A percentile compares a stretch with the other conserved stretches of the same genome.
Conservation (phyloP, 306 rosid genomes). For the Gynostemma pentaphyllum region DNA sequence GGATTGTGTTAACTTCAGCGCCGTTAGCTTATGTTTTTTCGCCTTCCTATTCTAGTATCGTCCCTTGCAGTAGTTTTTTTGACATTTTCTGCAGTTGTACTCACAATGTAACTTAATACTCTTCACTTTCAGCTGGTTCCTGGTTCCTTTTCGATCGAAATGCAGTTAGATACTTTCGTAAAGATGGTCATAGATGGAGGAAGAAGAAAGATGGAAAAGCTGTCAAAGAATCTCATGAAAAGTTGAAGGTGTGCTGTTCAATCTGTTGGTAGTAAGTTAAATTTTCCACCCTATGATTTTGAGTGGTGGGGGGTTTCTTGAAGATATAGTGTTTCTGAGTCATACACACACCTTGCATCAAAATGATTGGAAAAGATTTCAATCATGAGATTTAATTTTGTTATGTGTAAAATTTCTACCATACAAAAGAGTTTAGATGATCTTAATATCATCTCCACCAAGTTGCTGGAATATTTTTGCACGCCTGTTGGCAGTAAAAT, state of each 20-base stretch:
- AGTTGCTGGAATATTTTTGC: not conserved
- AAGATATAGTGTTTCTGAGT: slow-evolving; percentile 4
- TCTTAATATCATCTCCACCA: not conserved
- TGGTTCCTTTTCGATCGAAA: slow-evolving; percentile 63
- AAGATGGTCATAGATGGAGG: slow-evolving; percentile 78
- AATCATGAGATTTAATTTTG: not conserved
- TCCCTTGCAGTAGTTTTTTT: not conserved
- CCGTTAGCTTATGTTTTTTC: not conserved
- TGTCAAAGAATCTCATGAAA: slow-evolving; percentile 76
- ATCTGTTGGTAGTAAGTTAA: slow-evolving; percentile 41
- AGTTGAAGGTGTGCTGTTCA: slow-evolving; percentile 77
- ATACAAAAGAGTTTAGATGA: not conserved
- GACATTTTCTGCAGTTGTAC: not conserved
- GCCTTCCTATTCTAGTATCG: not conserved
- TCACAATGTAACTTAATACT: not conserved
- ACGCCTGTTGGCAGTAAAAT: not conserved
- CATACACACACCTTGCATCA: not conserved
- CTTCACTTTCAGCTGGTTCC: slow-evolving; percentile 47
- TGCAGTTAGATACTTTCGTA: slow-evolving; percentile 60
- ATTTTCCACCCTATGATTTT: slow-evolving; percentile 19
- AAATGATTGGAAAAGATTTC: not conserved
- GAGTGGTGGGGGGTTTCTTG: not conserved
- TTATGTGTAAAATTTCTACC: not conserved
- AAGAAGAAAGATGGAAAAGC: slow-evolving; percentile 78
- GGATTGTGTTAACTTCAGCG: not conserved